Base-by-base conservation (phyloP, 768 basidiomycete species). In the Phanerochaete carnosa region DNA sequence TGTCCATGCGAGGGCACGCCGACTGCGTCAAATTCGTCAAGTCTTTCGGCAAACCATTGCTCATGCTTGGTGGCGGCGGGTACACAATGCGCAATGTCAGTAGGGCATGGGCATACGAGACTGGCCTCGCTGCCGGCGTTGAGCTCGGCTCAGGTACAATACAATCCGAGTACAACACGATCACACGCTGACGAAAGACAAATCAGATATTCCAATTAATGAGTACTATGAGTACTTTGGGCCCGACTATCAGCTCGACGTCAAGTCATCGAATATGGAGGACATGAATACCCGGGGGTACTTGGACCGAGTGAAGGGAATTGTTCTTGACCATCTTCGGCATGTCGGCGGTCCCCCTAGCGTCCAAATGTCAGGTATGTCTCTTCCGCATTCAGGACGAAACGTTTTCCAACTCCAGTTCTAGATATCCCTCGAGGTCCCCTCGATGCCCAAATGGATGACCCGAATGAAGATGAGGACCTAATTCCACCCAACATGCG, bases 151-250 rank as follows among this genome's bases (percentile, higher is more conserved):
- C 86, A 66, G 86, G 95, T 95, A 76, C 57, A 75, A 19, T 64
- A 66, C 60, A 29, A 7, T 2, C 35, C 19, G 47, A 25, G 1
- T 3, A 19, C 25, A 45, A 46, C 33, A 8, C 25, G 39, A 26
- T 23, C 35, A 33, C 35, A 58, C 60, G 54, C 58, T 47, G 6
- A 47, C 13, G 26, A 28, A 23, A n/a, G 9, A 55, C 32, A n/a
- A 15, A 43, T 3, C 68, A 95, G 96, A 93, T 70, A 96, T 99
- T 57, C 97, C 97, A 2, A 89, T 95, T 64, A 99, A 98, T 69
- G 97, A 99, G 75, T 99, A 98, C 76, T 98, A 95, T 70, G 96
- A 98, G 70, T 98, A 98, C 74, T 98, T 98, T 73, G 97, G 97
- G 0, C 97, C 97, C 2, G 94, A 96, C 68, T 98, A 98, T 69